Conservation (phyloP, 2,329 filamentous ascomycete species). For the Pseudogymnoascus sp. region DNA sequence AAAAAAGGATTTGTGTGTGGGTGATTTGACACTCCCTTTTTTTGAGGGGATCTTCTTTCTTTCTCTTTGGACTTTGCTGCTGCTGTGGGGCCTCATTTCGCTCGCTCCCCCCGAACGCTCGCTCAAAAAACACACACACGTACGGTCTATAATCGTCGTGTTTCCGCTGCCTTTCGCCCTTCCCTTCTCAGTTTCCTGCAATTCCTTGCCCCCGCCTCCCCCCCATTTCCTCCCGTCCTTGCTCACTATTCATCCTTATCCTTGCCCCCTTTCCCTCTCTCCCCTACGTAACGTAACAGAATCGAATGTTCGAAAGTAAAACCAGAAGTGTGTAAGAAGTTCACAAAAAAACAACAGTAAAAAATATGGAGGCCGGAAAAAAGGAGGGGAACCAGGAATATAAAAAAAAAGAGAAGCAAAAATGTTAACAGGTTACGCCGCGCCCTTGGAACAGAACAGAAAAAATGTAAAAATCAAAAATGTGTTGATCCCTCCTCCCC, state of each 20-base stretch:
- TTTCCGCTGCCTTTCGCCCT: background rate
- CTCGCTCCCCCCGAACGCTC: background rate
- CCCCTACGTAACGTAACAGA: slow-evolving; percentile 5
- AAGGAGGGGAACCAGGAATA: background rate
- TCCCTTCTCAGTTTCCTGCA: background rate
- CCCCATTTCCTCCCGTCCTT: background rate
- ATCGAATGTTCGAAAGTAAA: slow-evolving; percentile 5
- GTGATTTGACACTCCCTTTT: slow-evolving; percentile 5
- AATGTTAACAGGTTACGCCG: background rate
- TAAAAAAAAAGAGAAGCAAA: background rate
- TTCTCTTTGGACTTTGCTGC: background rate
- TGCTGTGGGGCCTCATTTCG: background rate
- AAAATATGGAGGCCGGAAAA: background rate
- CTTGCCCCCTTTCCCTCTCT: background rate
- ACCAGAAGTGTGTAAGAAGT: background rate
- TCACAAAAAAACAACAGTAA: background rate
- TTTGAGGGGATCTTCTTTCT: background rate
- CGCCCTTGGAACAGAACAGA: background rate
- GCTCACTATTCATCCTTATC: background rate
- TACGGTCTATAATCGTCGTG: slow-evolving; percentile 9
- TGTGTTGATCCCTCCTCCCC: background rate
- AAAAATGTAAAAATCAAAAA: background rate
- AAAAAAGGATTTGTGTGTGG: background rate
- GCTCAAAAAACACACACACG: background rate
- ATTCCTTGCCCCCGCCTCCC: background rate